Base-by-base conservation (phyloP, 202 grass and related monocot species). In the Saccharum hybrid region DNA sequence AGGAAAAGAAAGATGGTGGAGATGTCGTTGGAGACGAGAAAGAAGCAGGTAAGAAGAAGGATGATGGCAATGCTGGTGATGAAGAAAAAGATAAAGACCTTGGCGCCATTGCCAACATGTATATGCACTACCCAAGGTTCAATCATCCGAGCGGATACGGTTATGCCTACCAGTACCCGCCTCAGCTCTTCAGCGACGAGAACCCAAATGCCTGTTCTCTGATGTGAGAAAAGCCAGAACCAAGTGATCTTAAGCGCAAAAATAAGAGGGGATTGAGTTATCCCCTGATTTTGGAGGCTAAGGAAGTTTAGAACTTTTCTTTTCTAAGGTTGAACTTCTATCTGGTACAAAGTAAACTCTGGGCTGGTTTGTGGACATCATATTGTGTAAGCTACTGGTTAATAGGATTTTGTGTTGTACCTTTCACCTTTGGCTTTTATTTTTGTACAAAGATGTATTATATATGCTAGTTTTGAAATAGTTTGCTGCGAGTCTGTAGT, bases 181-280 rank as follows among this genome's bases (percentile, higher is more conserved):
- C 88, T 2, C 86, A 96, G 74, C 75, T 89, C n/a, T n/a, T n/a
- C n/a, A n/a, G n/a, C n/a, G n/a, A n/a, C n/a, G n/a, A n/a, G n/a
- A n/a, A n/a, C n/a, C 38, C 93, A 0, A 96, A 96, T 62, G 93
- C 90, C 37, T 96, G 93, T 72, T 34, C 64, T 64, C 74, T 96
- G 59, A 96, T 96, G 93, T 93, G 81, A 96, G 78, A 85, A 81
- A n/a, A 41, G 46, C 83, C 57, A 82, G 5, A 78, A 36, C 18
- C 34, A 78, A 59, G 74, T 37, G 18, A 31, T 57, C 36, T 63
- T 42, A 65, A 66, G 18, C 18, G 69, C 21, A 12, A 26, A 71
- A 77, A 74, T 36, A 64, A 39, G 14, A 68, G 30, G 28, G 69
- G 56, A 76, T 77, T 76, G 51, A 41, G 39, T 37, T 68, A 80